A percentile compares a stretch with the other conserved stretches of the same genome.
phyloP scores from a whole-genome alignment of 2,329 filamentous ascomycete species.

The Graphium sp. region DNA sequence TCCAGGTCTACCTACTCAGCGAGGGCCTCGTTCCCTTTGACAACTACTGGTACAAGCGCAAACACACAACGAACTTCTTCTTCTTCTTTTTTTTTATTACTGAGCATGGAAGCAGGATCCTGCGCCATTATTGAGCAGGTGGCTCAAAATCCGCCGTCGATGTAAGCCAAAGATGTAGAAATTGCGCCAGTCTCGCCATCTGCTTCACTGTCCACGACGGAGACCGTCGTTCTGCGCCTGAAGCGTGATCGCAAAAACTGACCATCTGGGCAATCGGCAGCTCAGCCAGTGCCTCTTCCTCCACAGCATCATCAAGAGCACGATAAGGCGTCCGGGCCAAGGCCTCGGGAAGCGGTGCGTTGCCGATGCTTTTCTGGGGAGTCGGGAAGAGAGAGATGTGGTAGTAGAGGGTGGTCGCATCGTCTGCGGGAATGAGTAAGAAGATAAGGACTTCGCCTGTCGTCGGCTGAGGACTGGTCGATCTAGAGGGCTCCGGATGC shows the following conservation, averaged over 20 bases:
- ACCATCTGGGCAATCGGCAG: background rate
- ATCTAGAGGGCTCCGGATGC: background rate
- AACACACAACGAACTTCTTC: no score
- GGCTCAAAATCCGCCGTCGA: no score
- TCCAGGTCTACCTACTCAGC: no score
- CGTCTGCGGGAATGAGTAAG: no score
- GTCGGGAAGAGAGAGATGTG: background rate
- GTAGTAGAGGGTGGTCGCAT: background rate
- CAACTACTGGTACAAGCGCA: no score
- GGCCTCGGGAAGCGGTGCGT: no score
- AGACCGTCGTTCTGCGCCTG: background rate
- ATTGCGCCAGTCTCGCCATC: background rate
- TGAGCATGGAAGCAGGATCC: no score
- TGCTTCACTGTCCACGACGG: background rate
- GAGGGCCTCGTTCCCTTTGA: no score
- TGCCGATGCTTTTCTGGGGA: no score
- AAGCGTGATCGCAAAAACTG: background rate
- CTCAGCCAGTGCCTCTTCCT: background rate
- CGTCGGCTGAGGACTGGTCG: background rate
- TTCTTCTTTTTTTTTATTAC: no score
- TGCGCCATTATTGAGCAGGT: no score
- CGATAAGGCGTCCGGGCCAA: background rate
- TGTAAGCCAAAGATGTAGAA: background rate
- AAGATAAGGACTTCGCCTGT: no score
- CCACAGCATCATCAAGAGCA: background rate